Percentiles rank a stretch among this genome's conserved stretches.
Evolutionary conservation across 345 rosid genomes (phyloP).

Genomic region (Eucalyptus shirleyi): DNA sequence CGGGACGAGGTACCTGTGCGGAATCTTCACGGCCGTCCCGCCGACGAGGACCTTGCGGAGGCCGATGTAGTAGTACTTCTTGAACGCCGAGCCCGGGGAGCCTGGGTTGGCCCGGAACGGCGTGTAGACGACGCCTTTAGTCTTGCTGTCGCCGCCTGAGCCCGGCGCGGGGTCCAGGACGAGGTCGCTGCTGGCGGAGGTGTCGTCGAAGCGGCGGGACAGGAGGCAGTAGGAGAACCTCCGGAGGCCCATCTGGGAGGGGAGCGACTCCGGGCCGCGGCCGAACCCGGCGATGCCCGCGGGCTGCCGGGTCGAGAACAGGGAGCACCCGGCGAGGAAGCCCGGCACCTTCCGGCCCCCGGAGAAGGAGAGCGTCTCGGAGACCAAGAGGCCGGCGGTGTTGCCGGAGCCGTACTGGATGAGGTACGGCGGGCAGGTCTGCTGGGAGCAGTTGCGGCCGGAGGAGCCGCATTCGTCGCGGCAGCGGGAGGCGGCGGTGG

Average conservation of each 20-base stretch:
- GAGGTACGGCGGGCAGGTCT: conserved; percentile 56
- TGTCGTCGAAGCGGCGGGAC: conserved; percentile 61
- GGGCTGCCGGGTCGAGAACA: conserved; percentile 65
- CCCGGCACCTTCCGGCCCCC: conserved; percentile 12
- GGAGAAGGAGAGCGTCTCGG: conserved; percentile 46
- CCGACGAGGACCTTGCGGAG: conserved; percentile 63
- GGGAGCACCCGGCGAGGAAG: conserved; percentile 73
- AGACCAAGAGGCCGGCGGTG: conserved; percentile 55
- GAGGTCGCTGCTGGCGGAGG: conserved; percentile 33
- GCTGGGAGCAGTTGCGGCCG: conserved; percentile 38
- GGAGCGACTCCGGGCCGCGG: conserved; percentile 55
- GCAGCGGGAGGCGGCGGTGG: conserved; percentile 28
- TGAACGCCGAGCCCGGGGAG: conserved; percentile 12
- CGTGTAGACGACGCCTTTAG: conserved; percentile 48
- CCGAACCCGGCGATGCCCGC: conserved; percentile 95
- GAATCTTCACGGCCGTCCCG: conserved; percentile 33
- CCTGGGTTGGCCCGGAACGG: conserved; percentile 41
- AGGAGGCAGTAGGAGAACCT: conserved; percentile 77
- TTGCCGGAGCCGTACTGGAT: conserved; percentile 67
- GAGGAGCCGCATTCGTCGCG: background rate
- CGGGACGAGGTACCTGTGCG: conserved; percentile 42
- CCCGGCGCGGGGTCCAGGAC: conserved; percentile 41
- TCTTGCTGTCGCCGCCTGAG: conserved; percentile 14
- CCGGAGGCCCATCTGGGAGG: conserved; percentile 49
- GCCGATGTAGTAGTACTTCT: conserved; percentile 46